Conservation (phyloP, 2,329 filamentous ascomycete species). For the Ustulina deusta region DNA sequence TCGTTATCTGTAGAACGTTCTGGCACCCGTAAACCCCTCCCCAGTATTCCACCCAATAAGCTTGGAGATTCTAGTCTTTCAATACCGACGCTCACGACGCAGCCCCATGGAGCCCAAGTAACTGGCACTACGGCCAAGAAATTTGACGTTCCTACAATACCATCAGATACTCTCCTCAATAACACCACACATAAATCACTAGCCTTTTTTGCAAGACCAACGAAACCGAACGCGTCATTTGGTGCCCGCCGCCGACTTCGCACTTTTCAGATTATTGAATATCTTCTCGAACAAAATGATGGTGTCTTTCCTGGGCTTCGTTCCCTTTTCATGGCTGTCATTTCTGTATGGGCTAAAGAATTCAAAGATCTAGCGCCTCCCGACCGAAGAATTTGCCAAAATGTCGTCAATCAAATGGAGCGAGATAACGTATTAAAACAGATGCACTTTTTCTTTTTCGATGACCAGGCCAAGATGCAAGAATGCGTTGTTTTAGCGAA, state of each 20-base stretch:
- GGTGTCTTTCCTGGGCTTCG: slow-evolving; percentile 66
- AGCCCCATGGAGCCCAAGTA: background rate
- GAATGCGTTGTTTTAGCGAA: slow-evolving; percentile 47
- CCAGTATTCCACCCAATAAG: slow-evolving; percentile 20
- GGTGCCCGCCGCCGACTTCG: slow-evolving; percentile 51
- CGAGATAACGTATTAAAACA: slow-evolving; percentile 43
- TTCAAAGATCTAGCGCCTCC: slow-evolving; percentile 57
- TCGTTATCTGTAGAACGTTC: slow-evolving; percentile 12
- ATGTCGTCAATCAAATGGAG: slow-evolving; percentile 48
- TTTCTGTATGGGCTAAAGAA: slow-evolving; percentile 58
- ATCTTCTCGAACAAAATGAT: slow-evolving; percentile 56
- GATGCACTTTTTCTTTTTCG: slow-evolving; percentile 48
- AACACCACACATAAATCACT: slow-evolving; percentile 31
- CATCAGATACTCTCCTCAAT: background rate
- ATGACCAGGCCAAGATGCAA: slow-evolving; percentile 44
- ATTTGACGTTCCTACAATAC: background rate
- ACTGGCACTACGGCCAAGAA: background rate
- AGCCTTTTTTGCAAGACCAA: slow-evolving; percentile 38
- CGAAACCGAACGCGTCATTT: slow-evolving; percentile 49
- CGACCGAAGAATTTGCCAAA: slow-evolving; percentile 46
- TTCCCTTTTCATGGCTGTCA: slow-evolving; percentile 62
- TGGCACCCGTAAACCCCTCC: slow-evolving; percentile 35
- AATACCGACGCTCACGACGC: background rate
- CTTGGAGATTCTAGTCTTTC: background rate
- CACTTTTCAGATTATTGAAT: slow-evolving; percentile 56